These are phyloP conservation scores for Tubosaeta sp. DNA, from an alignment of 768 basidiomycete genomes.

Conservation along the genomic window DNA sequence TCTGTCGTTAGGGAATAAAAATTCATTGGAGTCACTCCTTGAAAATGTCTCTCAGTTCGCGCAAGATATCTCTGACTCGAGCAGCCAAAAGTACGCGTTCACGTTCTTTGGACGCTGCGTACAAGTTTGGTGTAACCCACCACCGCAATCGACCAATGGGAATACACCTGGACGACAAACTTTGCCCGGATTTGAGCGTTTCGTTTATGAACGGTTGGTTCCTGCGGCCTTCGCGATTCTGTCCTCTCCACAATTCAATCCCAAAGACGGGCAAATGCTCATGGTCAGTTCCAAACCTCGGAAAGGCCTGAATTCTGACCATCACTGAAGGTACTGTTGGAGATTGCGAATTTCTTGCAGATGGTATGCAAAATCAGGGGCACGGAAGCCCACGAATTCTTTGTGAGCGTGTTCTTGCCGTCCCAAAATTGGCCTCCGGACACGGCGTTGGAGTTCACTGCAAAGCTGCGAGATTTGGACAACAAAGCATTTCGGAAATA, in stretches of 20 bases:
- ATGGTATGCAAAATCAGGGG: conserved; percentile 72
- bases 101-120: conserved; percentile 71
- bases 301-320: not conserved
- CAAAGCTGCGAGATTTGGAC: conserved; percentile 71
- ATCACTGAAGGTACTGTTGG: conserved; percentile 68
- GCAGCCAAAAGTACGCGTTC: conserved; percentile 75
- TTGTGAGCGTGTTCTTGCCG: conserved; percentile 77
- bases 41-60: conserved; percentile 69
- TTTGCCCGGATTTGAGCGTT: conserved; percentile 88
- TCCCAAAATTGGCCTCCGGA: conserved; percentile 84
- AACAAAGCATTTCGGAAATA: conserved; percentile 78
- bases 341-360: conserved; percentile 84
- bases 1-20: conserved; percentile 51
- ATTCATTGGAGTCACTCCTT: conserved; percentile 67
- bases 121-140: conserved; percentile 61
- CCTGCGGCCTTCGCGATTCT: conserved; percentile 81
- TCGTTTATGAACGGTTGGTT: conserved; percentile 83
- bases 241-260: conserved; percentile 73
- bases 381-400: conserved; percentile 76
- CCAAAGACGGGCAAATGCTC: conserved; percentile 83
- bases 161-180: conserved; percentile 33
- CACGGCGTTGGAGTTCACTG: conserved; percentile 70
- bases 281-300: conserved; percentile 49
- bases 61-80: conserved; percentile 70
- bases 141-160: conserved; percentile 29